Evolutionary conservation across 2,329 filamentous ascomycete species (phyloP).

Genomic region (Hypomyces rosellus): DNA sequence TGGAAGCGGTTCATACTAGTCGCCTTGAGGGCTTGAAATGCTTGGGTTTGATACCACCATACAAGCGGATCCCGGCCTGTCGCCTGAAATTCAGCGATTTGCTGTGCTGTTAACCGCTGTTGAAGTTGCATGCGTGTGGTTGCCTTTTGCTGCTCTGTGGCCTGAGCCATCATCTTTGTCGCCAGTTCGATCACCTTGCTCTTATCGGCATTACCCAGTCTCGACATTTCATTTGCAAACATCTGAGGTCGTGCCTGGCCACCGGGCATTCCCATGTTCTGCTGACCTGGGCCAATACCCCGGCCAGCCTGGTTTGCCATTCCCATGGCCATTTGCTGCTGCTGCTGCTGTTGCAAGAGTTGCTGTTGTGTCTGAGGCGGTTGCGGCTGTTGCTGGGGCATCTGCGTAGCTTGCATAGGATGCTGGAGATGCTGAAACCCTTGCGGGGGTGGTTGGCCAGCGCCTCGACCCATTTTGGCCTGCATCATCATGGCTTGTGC

Average conservation of each 20-base stretch:
- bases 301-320: conserved; percentile 32
- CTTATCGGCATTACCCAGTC: conserved; percentile 38
- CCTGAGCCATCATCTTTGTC: conserved; percentile 30
- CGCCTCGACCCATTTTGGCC: conserved; percentile 44
- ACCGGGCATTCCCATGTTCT: conserved; percentile 32
- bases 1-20: conserved; percentile 23
- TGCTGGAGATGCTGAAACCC: conserved; percentile 54
- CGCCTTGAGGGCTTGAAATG: conserved; percentile 28
- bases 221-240: conserved; percentile 30
- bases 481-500: conserved; percentile 47
- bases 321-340: conserved; percentile 23
- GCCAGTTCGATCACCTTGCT: conserved; percentile 41
- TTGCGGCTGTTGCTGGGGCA: conserved; percentile 40
- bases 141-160: conserved; percentile 40
- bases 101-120: conserved; percentile 35
- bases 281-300: conserved; percentile 38
- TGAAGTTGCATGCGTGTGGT: conserved; percentile 24
- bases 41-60: conserved; percentile 43
- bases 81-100: conserved; percentile 37
- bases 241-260: conserved; percentile 26
- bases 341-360: conserved; percentile 22
- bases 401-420: conserved; percentile 49
- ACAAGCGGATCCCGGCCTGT: conserved; percentile 44
- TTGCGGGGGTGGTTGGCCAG: conserved; percentile 45
- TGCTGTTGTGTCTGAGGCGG: conserved; percentile 20